Evolutionary conservation across 768 basidiomycete genomes (phyloP), one percentile per base, ranked within the genome.

Genomic region (Glaciozyma martinii): DNA sequence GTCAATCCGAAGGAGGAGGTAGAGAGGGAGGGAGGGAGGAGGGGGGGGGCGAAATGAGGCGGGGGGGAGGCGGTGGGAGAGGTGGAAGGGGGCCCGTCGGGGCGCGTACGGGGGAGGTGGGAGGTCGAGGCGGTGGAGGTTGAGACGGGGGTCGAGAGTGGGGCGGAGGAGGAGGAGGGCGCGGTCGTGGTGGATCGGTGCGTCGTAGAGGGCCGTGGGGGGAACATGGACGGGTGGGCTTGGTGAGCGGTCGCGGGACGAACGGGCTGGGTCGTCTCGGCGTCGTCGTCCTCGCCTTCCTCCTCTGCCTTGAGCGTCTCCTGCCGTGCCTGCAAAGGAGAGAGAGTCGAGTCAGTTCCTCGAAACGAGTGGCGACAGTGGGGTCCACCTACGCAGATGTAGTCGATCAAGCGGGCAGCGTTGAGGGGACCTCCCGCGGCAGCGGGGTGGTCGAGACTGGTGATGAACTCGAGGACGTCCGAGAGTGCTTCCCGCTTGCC

Each of bases 391-490:
- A 66, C 68, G 59, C 65, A 66, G 54, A 70, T 49, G 40, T 66
- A 70, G 50, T 70, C 66, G 66, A 70, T 70, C 54, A 70, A 47
- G 13, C 66, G 43, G 5, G 58, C 66, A 8, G 50, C 58, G 49
- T 56, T 62, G 19, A 60, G 54, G 3, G 37, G 37, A 6, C 68
- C 59, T 2, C 52, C 53, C 3, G 54, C 58, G 9, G 37, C 23
- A 6, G 46, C 12, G 3, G 68, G 68, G 33, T 70, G 68, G 30
- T 70, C 68, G 40, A 70, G 63, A 23, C 60, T 49, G 7, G 68
- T 61, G 18, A 70, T 27, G 54, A 66, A 66, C 60, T 70, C 68
- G 62, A 70, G 68, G 2, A 70, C 68, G 32, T 70, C 68, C 33
- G 66, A 65, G 9, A 70, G 42, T 1, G 68, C 68, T 56, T 70